Base-by-base conservation (phyloP, 129 eudicot genomes). In the Dittrichia graveolens region DNA sequence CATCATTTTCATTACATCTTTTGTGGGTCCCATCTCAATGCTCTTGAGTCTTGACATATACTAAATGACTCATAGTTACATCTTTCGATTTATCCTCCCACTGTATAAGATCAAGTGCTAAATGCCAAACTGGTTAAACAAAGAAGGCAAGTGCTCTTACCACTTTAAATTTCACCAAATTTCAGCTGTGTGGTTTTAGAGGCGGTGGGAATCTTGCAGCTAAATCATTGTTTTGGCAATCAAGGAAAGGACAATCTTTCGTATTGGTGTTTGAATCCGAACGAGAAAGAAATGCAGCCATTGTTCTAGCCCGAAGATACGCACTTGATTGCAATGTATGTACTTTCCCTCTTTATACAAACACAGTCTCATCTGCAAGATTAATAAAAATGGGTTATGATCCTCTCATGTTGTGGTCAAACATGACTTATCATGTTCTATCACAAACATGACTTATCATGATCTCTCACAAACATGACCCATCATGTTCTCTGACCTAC, bases 141-240 rank as follows among this genome's bases (percentile, higher is more conserved):
- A 69, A 55, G 41, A 24, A 44, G 37, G 6, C 19, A 34, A 38
- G 71, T 63, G 39, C 54, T 40, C 48, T 47, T 49, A 34, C 40
- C 71, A 24, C 55, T 8, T 35, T 75, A 24, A 24, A 19, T 47
- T 54, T 34, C n/a, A 13, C 62, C 57, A 78, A 57, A 39, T 56
- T 78, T 41, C 89, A 94, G 98, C 81, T 94, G 56, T 94, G 95
- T 77, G 98, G 98, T 65, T 91, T 94, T 65, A 82, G 98, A 86
- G 98, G 96, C 16, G 89, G 98, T 0, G 96, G 98, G 56, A 90
- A 90, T 86, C 84, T 86, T 49, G 98, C 97, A 3, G 91, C 93
- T 8, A 94, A 88, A 86, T 90, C 98, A 47, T 78, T 94, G 78
- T 94, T 85, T 78, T 94, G 98, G 98, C 98, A 90, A 81, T 83